Evolutionary conservation across 2,329 filamentous ascomycete species (phyloP).

Genomic region (Fusarium pilosicola): DNA sequence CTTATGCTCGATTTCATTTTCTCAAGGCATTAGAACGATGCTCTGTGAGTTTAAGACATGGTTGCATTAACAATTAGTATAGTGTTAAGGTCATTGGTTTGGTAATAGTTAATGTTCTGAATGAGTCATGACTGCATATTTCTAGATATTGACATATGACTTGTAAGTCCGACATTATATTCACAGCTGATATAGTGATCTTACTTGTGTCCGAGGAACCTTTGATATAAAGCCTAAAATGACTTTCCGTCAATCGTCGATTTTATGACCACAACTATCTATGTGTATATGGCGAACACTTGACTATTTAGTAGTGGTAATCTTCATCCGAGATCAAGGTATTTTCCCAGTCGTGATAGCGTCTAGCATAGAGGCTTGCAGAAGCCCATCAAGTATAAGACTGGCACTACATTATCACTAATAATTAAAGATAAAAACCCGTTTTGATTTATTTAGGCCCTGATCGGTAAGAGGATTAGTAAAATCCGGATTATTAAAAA

Average conservation of each 20-base stretch:
- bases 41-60: not conserved
- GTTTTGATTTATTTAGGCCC: not conserved
- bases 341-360: not conserved
- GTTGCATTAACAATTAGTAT: not conserved
- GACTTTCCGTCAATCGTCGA: not conserved
- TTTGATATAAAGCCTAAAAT: not conserved
- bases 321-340: not conserved
- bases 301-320: not conserved
- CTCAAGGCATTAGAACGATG: too few species aligned
- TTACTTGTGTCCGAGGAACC: not conserved
- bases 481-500: too few species aligned
- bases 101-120: not conserved
- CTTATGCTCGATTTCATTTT: not conserved
- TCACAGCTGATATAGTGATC: not conserved
- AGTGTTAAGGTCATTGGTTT: not conserved
- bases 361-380: not conserved
- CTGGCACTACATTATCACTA: not conserved
- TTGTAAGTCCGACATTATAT: too few species aligned
- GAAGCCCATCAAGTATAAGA: not conserved
- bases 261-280: not conserved
- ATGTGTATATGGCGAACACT: not conserved
- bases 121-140: not conserved
- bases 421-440: not conserved
- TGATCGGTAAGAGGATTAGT: too few species aligned
- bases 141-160: not conserved